Evolutionary conservation across 768 basidiomycete species (phyloP).

Genomic region (Infundibulicybe gibba): DNA sequence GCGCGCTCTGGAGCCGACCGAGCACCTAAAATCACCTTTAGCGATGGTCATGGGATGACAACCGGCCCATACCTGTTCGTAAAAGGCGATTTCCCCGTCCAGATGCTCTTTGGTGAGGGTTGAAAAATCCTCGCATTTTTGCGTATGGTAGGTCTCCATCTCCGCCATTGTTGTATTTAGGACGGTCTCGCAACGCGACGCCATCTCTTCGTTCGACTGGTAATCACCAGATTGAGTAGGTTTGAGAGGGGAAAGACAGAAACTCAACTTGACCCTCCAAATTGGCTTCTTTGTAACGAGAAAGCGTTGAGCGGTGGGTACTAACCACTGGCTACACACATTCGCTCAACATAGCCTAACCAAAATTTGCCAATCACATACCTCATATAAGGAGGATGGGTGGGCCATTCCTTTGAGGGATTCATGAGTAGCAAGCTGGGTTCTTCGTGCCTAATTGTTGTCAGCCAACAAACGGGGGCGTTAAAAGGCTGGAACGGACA

Average conservation of each 20-base stretch:
- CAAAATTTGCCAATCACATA: conserved; percentile 18
- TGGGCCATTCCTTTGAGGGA: conserved; percentile 73
- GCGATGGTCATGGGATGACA: background rate
- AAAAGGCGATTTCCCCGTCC: conserved; percentile 73
- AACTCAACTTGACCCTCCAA: conserved; percentile 23
- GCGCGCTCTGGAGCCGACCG: conserved; percentile 52
- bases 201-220: conserved; percentile 61
- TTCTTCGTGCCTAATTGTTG: conserved; percentile 57
- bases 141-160: conserved; percentile 74
- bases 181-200: conserved; percentile 81
- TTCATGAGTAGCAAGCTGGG: conserved; percentile 73
- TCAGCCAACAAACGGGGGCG: background rate
- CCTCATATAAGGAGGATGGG: conserved; percentile 69
- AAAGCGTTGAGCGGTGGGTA: conserved; percentile 69
- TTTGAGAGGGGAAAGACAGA: background rate
- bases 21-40: conserved; percentile 39
- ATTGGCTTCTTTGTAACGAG: conserved; percentile 58
- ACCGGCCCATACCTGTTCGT: conserved; percentile 53
- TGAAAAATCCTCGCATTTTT: conserved; percentile 70
- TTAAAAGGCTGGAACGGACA: conserved; percentile 40
- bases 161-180: conserved; percentile 88
- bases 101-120: conserved; percentile 61
- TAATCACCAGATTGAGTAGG: background rate
- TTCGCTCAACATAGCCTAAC: background rate
- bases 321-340: conserved; percentile 56